Evolutionary conservation across 352 stramenopile genomes (phyloP).

Genomic region (Pilasporangium apinafurcum): DNA sequence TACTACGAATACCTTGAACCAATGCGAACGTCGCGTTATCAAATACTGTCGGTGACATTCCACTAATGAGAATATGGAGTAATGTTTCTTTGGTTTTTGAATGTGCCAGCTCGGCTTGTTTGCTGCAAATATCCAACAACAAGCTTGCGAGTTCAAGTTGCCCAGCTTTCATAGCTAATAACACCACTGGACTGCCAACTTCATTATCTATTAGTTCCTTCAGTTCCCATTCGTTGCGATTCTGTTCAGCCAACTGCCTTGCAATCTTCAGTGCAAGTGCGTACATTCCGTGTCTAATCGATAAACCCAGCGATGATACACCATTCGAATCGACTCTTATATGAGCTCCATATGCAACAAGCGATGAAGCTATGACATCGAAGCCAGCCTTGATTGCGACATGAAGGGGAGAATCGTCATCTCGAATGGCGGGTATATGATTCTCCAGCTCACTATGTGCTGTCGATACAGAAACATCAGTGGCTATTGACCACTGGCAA

Average conservation of each 20-base stretch:
- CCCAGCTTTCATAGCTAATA: conserved; percentile 44
- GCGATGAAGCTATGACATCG: conserved; percentile 23
- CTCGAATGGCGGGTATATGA: conserved; percentile 4
- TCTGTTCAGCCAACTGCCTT: conserved; percentile 1
- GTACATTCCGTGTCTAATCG: conserved; percentile 61
- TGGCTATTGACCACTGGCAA: conserved; percentile 12
- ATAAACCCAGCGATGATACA: conserved; percentile 33
- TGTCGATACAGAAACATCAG: no score
- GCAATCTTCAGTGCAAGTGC: conserved; percentile 21
- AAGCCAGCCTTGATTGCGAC: conserved; percentile 53
- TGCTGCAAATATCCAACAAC: conserved; percentile 30
- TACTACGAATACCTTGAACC: no score
- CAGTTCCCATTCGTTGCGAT: conserved; percentile 2
- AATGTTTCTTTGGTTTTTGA: conserved; percentile 19
- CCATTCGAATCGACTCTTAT: conserved; percentile 31
- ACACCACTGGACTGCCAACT: conserved; percentile 26
- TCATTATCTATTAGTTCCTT: conserved; percentile 42
- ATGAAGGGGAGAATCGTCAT: conserved; percentile 43
- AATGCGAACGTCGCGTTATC: no score
- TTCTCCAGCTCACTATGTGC: no score
- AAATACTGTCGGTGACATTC: no score
- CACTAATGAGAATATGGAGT: conserved; percentile 41
- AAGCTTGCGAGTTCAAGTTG: conserved; percentile 53
- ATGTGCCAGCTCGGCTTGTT: conserved; percentile 14
- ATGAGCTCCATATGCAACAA: conserved; percentile 42